Evolutionary conservation across 2,329 filamentous ascomycete genomes (phyloP).

Genomic region (Colletotrichum sp.): DNA sequence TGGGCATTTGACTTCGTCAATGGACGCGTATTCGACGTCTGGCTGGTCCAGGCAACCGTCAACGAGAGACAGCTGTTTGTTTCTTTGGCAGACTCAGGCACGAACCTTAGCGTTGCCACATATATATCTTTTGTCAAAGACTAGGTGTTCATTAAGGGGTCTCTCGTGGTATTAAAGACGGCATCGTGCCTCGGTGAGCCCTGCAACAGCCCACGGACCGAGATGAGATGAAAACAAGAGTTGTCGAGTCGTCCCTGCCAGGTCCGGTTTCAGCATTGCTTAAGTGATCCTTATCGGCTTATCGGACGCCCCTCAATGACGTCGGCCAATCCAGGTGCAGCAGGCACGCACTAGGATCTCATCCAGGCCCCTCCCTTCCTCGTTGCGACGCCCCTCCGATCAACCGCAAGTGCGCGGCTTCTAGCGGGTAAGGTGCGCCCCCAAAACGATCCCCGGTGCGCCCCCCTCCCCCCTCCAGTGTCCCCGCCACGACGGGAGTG

Average conservation of each 20-base stretch:
- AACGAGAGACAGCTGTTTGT: not conserved
- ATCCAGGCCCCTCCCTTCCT: not conserved
- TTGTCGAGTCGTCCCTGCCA: not conserved
- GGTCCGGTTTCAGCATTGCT: slow-evolving; percentile 18
- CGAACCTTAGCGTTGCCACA: not conserved
- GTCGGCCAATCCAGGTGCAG: not conserved
- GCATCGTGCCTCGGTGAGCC: not conserved
- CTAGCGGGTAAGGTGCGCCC: not conserved
- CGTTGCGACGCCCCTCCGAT: not conserved
- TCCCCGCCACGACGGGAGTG: not conserved
- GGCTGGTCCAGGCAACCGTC: not conserved
- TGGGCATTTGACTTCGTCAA: not conserved
- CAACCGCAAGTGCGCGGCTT: not conserved
- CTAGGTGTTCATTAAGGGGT: not conserved
- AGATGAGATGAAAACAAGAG: not conserved
- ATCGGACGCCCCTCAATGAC: slow-evolving; percentile 2
- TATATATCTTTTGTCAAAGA: not conserved
- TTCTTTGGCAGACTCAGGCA: not conserved
- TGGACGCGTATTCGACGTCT: not conserved
- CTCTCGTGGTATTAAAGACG: not conserved
- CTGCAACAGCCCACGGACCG: not conserved
- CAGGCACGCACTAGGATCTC: not conserved
- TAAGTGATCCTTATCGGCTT: slow-evolving; percentile 2
- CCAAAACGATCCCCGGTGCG: not conserved
- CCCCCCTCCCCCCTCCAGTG: not conserved